Percentiles rank a stretch among this genome's conserved stretches.
Conservation (phyloP, 2,329 filamentous ascomycete species). For the Fusarium globosum region DNA sequence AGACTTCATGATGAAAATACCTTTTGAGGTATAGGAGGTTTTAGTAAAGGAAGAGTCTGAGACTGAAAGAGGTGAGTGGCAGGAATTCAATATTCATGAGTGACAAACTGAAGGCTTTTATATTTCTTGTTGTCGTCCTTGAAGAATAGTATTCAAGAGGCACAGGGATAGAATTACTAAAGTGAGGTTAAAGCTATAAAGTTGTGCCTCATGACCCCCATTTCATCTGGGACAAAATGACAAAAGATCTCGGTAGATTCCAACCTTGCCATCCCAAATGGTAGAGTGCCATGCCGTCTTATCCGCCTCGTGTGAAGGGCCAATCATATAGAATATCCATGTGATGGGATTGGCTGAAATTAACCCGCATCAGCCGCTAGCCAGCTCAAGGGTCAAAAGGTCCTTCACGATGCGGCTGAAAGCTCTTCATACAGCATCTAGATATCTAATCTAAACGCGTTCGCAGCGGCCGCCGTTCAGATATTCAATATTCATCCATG, state of each 20-base stretch:
- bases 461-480: neutral
- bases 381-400: neutral
- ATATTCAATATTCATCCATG: neutral
- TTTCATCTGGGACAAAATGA: neutral
- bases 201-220: neutral
- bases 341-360: neutral
- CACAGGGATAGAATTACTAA: fast-evolving
- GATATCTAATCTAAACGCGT: neutral
- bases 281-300: neutral
- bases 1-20: neutral
- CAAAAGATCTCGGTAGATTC: neutral
- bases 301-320: neutral
- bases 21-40: neutral
- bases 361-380: neutral
- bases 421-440: neutral
- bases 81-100: neutral
- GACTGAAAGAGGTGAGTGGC: neutral
- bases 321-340: neutral
- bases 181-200: neutral
- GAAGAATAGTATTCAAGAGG: neutral
- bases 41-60: neutral
- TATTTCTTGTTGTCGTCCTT: neutral
- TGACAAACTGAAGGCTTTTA: neutral
- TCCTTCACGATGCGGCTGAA: neutral
- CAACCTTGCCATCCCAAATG: neutral